Base-by-base conservation (phyloP, 352 stramenopile species). In the Phytophthora vignae region DNA sequence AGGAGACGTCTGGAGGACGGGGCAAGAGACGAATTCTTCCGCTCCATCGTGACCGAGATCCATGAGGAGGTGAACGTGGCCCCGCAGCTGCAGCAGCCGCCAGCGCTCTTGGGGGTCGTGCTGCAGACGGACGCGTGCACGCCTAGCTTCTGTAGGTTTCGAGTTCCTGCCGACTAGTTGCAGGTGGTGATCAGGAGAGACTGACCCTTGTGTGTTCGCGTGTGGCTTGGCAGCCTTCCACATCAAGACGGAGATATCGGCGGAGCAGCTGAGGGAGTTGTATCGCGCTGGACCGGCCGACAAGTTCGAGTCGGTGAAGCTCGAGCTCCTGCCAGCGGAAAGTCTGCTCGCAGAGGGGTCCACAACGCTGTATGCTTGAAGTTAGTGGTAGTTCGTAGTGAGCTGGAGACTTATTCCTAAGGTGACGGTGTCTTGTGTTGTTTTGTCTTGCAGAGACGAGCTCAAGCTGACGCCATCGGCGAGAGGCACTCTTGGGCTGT, bases 11-110 rank as follows among this genome's bases (percentile, higher is more conserved):
- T 15, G 31, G 81, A 92, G 55, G 36, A 40, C 0, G 79, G 69
- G 4, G 81, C 73, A 0, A 65, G 70, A 10, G 59, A 64, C 11
- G 84, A 90, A 57, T 80, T 94, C 57, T 96, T 94, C 19, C 65
- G 75, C 22, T 96, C 88, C 36, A 91, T 96, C 52, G 69, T 81
- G 38, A 83, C 82, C 21, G 89, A 96, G 64, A 76, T 95, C 22
- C 72, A 92, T 38, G 90, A 96, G 49, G 90, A 96, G 56, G 82
- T 95, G 65, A 96, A 96, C 50, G 36, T 96, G 29, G 21, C 72
- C 0, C 63, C 58, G 10, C 17, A 53, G n/a, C 63, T 82, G 22
- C 68, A 88, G 55, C 71, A 88, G 15, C 61, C 73, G 15, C 89
- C 87, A 8, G 48, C 81, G 73, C 73, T 96, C 54, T 74, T 96